A percentile compares a stretch with the other conserved stretches of the same genome.
Evolutionary conservation across 2,329 filamentous ascomycete genomes (phyloP).

Genomic region (Arthroderma sp.): DNA sequence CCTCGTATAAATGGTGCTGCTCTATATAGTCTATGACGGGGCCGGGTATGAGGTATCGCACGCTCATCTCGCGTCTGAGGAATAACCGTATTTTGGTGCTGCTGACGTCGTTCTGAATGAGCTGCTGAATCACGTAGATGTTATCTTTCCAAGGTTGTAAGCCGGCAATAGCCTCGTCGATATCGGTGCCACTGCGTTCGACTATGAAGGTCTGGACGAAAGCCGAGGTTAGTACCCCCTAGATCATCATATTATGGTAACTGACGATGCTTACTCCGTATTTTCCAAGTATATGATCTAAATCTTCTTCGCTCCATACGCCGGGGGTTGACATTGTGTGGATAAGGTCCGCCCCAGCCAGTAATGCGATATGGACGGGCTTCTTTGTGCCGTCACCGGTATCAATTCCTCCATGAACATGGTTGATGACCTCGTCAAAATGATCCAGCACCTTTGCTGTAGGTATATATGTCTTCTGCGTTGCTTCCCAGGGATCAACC

Average conservation of each 20-base stretch:
- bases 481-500: slow-evolving; percentile 83
- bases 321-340: slow-evolving; percentile 57
- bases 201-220: slow-evolving; percentile 53
- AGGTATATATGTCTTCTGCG: slow-evolving; percentile 70
- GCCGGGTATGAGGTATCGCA: slow-evolving; percentile 62
- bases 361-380: slow-evolving; percentile 60
- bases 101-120: slow-evolving; percentile 76
- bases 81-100: slow-evolving; percentile 73
- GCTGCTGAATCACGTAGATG: slow-evolving; percentile 74
- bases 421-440: slow-evolving; percentile 81
- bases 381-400: slow-evolving; percentile 51
- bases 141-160: slow-evolving; percentile 74
- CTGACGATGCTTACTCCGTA: slow-evolving; percentile 44
- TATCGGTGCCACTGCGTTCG: slow-evolving; percentile 78
- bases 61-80: slow-evolving; percentile 65
- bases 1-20: slow-evolving; percentile 51
- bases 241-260: neutral
- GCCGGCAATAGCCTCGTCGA: slow-evolving; percentile 73
- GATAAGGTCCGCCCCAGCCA: slow-evolving; percentile 66
- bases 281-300: slow-evolving; percentile 73
- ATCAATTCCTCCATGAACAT: slow-evolving; percentile 59
- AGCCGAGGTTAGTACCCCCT: neutral
- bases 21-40: slow-evolving; percentile 64
- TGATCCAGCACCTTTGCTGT: slow-evolving; percentile 85
- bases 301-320: slow-evolving; percentile 72